Evolutionary conservation across 768 basidiomycete genomes (phyloP).

Genomic region (Lactarius tabidus): DNA sequence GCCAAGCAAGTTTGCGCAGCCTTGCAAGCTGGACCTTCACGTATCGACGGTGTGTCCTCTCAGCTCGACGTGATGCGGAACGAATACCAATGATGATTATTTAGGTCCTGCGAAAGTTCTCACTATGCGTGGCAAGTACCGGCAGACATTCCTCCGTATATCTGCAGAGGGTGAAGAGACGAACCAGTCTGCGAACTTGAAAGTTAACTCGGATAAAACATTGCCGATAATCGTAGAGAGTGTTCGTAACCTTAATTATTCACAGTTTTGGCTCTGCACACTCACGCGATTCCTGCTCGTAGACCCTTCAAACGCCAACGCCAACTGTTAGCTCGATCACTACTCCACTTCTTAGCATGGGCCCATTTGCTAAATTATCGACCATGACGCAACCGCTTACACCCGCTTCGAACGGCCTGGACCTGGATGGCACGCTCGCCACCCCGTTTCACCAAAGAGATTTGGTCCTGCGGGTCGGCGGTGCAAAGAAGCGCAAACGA

Average conservation of each 20-base stretch:
- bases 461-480: not conserved
- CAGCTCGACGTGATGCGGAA: not conserved
- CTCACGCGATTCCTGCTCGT: conserved; percentile 6
- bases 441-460: conserved; percentile 1
- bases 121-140: conserved; percentile 25
- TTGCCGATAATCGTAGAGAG: conserved; percentile 19
- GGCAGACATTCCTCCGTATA: conserved; percentile 19
- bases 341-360: not conserved
- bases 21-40: conserved; percentile 57
- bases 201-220: conserved; percentile 16
- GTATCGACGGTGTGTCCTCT: conserved; percentile 57
- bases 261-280: not conserved
- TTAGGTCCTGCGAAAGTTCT: conserved; percentile 22
- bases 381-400: conserved; percentile 13
- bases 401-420: conserved; percentile 8
- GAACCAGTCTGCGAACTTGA: conserved; percentile 18
- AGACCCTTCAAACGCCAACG: not conserved
- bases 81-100: not conserved
- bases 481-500: conserved; percentile 17
- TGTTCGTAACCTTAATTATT: conserved; percentile 3
- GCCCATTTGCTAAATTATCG: not conserved
- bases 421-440: conserved; percentile 1
- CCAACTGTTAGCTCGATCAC: not conserved
- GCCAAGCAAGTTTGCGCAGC: conserved; percentile 56
- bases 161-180: conserved; percentile 21